Percentiles rank a stretch among this genome's conserved stretches.
These are phyloP conservation scores for Coelastrella sp. DNA, from an alignment of 139 green algal species.

Conservation along the genomic window DNA sequence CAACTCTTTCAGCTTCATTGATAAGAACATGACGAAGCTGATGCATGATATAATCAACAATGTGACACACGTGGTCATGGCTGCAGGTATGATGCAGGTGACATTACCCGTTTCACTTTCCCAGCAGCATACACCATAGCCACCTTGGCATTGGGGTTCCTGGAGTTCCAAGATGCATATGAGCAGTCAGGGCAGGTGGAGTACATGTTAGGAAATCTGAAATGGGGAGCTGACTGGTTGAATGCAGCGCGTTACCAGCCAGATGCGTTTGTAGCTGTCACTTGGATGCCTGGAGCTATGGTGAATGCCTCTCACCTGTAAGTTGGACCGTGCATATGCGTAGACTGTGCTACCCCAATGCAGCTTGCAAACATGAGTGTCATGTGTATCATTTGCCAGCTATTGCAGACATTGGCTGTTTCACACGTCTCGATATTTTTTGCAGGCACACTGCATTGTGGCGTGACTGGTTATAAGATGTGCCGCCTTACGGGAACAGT, in stretches of 20 bases:
- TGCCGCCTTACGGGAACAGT: too few relatives aligned
- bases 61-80: too few relatives aligned
- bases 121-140: slow-evolving; percentile 83
- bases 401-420: too few relatives aligned
- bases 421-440: too few relatives aligned
- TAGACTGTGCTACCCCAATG: too few relatives aligned
- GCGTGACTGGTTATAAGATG: too few relatives aligned
- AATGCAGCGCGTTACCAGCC: slow-evolving; percentile 26
- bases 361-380: too few relatives aligned
- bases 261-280: slow-evolving; percentile 40
- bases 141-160: slow-evolving; percentile 74
- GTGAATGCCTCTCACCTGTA: neutral
- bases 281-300: neutral
- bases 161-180: slow-evolving; percentile 71
- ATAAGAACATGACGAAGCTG: too few relatives aligned
- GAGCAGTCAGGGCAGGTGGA: neutral
- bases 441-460: too few relatives aligned
- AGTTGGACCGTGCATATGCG: neutral
- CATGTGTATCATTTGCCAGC: too few relatives aligned
- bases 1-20: too few relatives aligned
- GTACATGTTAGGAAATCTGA: slow-evolving; percentile 53
- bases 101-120: slow-evolving; percentile 81
- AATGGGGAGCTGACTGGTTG: slow-evolving; percentile 81
- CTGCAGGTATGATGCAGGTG: slow-evolving; percentile 65
- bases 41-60: neutral